A percentile compares a stretch with the other conserved stretches of the same genome.
Evolutionary conservation across 805 yeast genomes (phyloP).

Genomic region (Pichia thaimueangensis): DNA sequence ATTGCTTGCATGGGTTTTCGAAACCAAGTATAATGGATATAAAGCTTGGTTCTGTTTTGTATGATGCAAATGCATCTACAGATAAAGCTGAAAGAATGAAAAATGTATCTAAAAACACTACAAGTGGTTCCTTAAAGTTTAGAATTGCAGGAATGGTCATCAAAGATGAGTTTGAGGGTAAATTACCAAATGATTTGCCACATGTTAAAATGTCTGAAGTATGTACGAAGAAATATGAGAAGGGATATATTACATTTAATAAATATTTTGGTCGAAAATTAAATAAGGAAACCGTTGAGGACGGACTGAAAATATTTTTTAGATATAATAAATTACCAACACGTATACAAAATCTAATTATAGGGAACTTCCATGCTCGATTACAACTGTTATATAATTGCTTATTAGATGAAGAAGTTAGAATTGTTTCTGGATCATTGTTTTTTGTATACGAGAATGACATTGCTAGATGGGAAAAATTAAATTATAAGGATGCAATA

Average conservation of each 20-base stretch:
- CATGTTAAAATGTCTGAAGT: conserved; percentile 13
- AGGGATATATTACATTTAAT: conserved; percentile 39
- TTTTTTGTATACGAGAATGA: conserved; percentile 73
- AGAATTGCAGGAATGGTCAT: conserved; percentile 88
- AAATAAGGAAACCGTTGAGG: conserved; percentile 34
- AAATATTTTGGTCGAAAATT: conserved; percentile 58
- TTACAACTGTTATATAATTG: conserved; percentile 63
- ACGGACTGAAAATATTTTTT: conserved; percentile 44
- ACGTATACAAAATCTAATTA: conserved; percentile 32
- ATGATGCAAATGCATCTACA: conserved; percentile 51
- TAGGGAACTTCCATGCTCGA: conserved; percentile 46
- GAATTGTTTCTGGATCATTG: conserved; percentile 68
- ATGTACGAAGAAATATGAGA: conserved; percentile 16
- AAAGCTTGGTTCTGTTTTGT: conserved; percentile 67
- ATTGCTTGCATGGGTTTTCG: conserved; percentile 52
- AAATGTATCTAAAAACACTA: conserved; percentile 62
- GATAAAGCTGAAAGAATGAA: conserved; percentile 60
- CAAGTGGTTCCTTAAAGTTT: conserved; percentile 70
- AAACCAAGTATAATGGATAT: conserved; percentile 76
- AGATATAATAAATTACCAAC: conserved; percentile 28
- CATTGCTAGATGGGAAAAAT: conserved; percentile 41
- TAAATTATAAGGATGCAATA: conserved; percentile 35
- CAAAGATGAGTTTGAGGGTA: conserved; percentile 10
- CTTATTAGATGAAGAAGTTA: conserved; percentile 51
- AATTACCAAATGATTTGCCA: conserved; percentile 15